Base-by-base conservation (phyloP, 1,139 yeast genomes). In the Kodamaea fungicola region DNA sequence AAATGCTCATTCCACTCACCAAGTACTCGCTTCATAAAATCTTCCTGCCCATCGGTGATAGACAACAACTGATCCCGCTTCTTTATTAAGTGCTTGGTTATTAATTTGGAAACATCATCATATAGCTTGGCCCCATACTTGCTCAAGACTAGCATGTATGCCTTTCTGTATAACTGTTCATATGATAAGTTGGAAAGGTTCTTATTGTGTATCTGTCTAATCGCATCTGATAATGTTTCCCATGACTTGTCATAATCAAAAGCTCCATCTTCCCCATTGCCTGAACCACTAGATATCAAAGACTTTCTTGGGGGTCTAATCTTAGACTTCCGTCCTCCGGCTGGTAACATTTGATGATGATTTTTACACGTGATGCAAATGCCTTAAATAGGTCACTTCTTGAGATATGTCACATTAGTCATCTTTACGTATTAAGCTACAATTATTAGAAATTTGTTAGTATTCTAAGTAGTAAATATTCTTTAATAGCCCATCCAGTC, bases 121-220 rank as follows among this genome's bases (percentile, higher is more conserved):
- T 90, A 88, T 2, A 92, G 64, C 47, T 71, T 71, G 29, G 73
- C 77, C 3, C 95, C 95, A 48, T 74, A 76, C 49, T 87, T 89
- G 42, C 86, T 73, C 32, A 88, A 59, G 2, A 89, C 97, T 30
- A 89, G 57, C 13, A 80, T 79, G 54, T 92, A 92, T 0, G 95
- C 88, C 28, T 83, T 78, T 35, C 96, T 67, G 57, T 92, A 92
- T 2, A 92, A 71, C 47, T 82, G 87, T 50, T 89, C 96, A 55
- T 87, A 92, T 1, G 95, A 85, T 24, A 90, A 67, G 42, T 76
- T 74, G 4, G 88, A 78, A 8, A 89, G 90, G 54, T 85, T 80
- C 49, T 83, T 81, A 34, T 73, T 69, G 51, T 83, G 86, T 38
- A 92, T 90, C 52, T 84, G 88, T 22, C 62, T 63, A 31, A 92